Evolutionary conservation across 345 rosid species (phyloP), one percentile per base, ranked within the genome.

Genomic region (Eucalyptus marginata): DNA sequence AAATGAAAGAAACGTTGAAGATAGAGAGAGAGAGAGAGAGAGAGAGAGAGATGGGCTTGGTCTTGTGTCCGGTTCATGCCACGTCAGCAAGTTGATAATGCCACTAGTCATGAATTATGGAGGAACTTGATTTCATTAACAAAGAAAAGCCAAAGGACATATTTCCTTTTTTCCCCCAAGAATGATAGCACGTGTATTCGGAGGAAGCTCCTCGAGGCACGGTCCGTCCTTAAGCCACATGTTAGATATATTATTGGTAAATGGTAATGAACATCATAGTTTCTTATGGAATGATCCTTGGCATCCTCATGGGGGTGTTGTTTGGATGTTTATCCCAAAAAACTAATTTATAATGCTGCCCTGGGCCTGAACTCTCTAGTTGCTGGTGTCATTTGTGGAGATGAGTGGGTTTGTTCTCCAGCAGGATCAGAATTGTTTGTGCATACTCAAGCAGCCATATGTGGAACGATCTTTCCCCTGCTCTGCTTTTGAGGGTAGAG

Each of bases 111-210:
- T 58, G 64, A 58, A 24, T 58, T 10, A 58, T 58, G 13, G 14
- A 58, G 64, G 29, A 25, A 58, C 29, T 58, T 24, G n/a, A 58
- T 10, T 25, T 25, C 14, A 58, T 25, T 58, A 25, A 58, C 7
- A 0, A 13, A 58, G n/a, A 58, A 58, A 58, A 58, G 64, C 64
- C 25, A 0, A 10, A 56, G 64, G 64, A 58, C 64, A 25, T 25
- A 25, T 58, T 24, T 58, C n/a, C 3, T 9, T 24, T 58, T 52
- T 58, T 2, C 0, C 3, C 29, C 13, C 29, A 25, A 25, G n/a
- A 58, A 58, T 58, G 64, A 10, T 0, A 0, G 12, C 29, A 56
- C 14, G 2, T 9, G 7, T 22, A 11, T 58, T 58, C 13, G n/a
- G 29, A 58, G 64, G n/a, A 58, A 25, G 64, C n/a, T 58, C n/a